Evolutionary conservation across 202 grass and related monocot genomes (phyloP), one percentile per base, ranked within the genome.

Genomic region (Saccharum hybrid): DNA sequence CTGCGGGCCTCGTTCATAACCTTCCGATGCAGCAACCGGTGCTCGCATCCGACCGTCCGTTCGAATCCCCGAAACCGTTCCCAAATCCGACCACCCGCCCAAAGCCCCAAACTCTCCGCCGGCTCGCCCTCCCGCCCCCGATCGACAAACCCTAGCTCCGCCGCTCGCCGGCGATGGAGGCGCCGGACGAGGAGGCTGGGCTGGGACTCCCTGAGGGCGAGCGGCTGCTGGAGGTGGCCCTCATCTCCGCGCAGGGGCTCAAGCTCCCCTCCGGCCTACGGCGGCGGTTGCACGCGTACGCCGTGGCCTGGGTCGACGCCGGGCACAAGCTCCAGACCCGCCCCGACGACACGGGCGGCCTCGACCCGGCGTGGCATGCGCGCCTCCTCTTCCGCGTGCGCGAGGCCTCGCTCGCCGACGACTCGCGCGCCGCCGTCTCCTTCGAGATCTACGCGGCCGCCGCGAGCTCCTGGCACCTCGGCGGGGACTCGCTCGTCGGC

Each of bases 221-320:
- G 59, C 80, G 86, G 16, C 73, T 90, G 28, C 80, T 98, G 30
- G 96, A 98, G 91, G 89, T 98, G 63, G 91, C 88, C 43, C 77
- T 98, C 52, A 95, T 98, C 90, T 98, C 92, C 11, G 92, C 90
- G 70, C 92, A 98, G 86, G 90, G 92, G 18, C 77, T 98, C 64
- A 94, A 91, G 85, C 76, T 62, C 12, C 91, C 85, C 3, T 75
- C 87, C 6, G 80, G 91, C 1, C 77, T 79, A 30, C 88, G 87
- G 61, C 89, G 85, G 51, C 66, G 84, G 66, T 81, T 95, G 49
- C 91, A 93, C 54, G 86, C 84, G 81, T 95, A 95, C 87, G 91
- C 93, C 65, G 81, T 93, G 80, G 72, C 85, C 64, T 98, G 96
- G 93, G 85, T 98, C 48, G 91, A 95, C 63, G 64, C 88, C 2